Percentiles rank a stretch among this genome's conserved stretches.
Conservation (phyloP, 2,329 filamentous ascomycete species). For the Monosporascus sp. region DNA sequence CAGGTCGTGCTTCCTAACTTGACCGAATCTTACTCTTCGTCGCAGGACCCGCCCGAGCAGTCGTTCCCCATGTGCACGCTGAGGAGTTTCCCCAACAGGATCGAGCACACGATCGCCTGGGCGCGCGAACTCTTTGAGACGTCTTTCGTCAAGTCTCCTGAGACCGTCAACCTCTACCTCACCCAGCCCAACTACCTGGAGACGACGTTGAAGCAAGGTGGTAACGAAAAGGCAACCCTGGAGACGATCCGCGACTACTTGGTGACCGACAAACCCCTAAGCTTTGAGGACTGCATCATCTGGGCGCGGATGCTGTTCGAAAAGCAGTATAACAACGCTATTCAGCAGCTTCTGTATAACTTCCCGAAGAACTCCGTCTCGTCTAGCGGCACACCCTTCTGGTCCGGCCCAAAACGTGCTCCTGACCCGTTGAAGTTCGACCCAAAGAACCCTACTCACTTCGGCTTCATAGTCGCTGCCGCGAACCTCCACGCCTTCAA, state of each 20-base stretch:
- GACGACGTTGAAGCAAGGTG: constrained; percentile 81
- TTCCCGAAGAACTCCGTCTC: constrained; percentile 93
- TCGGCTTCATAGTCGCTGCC: constrained; percentile 79
- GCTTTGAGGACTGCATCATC: constrained; percentile 92
- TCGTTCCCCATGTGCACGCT: constrained; percentile 99
- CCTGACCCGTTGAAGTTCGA: constrained; percentile 90
- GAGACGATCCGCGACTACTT: constrained; percentile 88
- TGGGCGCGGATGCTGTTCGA: constrained; percentile 95
- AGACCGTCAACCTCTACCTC: constrained; percentile 91
- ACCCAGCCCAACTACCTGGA: constrained; percentile 88
- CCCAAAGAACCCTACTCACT: constrained; percentile 75
- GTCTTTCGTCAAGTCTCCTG: constrained; percentile 87
- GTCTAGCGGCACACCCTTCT: constrained; percentile 85
- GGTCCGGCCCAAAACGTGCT: constrained; percentile 96
- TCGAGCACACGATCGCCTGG: constrained; percentile 99
- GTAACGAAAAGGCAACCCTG: constrained; percentile 89
- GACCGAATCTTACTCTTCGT: constrained; percentile 95
- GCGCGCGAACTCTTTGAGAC: constrained; percentile 92
- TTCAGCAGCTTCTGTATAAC: constrained; percentile 91
- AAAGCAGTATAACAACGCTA: constrained; percentile 93
- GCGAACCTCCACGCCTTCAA: constrained; percentile 96
- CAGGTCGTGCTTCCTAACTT: constrained; percentile 88
- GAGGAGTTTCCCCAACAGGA: constrained; percentile 94
- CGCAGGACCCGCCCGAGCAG: constrained; percentile 95
- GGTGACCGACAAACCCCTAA: constrained; percentile 84